These are phyloP conservation scores for Sporothrix euskadiensis DNA, from an alignment of 2,329 filamentous ascomycete species.

Conservation along the genomic window DNA sequence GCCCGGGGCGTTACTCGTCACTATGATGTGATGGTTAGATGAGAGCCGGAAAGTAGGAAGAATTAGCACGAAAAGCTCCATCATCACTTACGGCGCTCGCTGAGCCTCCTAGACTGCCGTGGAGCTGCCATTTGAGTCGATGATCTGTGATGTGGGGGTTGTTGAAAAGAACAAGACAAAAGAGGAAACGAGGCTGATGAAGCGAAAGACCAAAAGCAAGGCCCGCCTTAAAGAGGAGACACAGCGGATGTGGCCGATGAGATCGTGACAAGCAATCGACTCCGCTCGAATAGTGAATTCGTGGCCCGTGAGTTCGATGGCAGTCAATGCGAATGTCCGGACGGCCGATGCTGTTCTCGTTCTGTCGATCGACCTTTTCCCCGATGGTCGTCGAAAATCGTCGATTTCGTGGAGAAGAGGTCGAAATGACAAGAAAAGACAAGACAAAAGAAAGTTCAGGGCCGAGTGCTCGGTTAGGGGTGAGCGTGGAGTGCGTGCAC, in stretches of 20 bases:
- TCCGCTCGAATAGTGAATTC: neutral
- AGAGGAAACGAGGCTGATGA: neutral
- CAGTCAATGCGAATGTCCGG: neutral
- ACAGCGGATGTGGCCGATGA: neutral
- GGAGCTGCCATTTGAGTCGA: neutral
- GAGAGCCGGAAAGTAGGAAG: neutral
- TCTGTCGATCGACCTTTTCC: neutral
- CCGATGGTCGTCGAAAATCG: neutral
- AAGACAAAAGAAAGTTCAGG: neutral
- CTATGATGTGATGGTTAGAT: neutral
- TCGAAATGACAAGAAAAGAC: neutral
- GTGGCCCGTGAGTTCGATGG: neutral
- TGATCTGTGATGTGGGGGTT: neutral
- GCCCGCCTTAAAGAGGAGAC: neutral
- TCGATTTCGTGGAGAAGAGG: neutral
- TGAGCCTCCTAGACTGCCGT: conserved; percentile 21
- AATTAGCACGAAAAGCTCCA: neutral
- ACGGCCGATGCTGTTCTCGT: neutral
- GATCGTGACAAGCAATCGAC: neutral
- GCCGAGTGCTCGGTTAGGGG: neutral
- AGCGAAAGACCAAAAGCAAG: neutral
- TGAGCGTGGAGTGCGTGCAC: conserved; percentile 10
- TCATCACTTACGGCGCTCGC: conserved; percentile 22
- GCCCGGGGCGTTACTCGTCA: neutral
- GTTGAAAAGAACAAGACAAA: neutral